phyloP scores from a whole-genome alignment of 371 early-diverging fungal genomes.

The Apophysomyces elegans region DNA sequence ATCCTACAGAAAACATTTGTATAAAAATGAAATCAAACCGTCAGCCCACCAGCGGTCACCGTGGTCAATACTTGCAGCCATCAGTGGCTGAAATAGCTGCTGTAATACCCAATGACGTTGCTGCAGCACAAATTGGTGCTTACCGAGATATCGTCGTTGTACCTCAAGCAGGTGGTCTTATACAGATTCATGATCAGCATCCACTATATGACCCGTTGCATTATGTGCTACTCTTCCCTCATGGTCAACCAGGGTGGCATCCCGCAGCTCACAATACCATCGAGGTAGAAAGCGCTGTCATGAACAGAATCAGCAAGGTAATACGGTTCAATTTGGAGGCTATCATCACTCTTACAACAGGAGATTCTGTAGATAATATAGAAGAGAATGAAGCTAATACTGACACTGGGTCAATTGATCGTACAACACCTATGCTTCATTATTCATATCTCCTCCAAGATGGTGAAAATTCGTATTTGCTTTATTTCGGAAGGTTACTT shows the following conservation, averaged over 20 bases:
- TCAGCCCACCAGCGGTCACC: too few species aligned
- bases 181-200: constrained; percentile 14
- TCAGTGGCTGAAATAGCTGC: too few species aligned
- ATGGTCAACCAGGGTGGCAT: constrained; percentile 7
- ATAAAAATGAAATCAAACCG: too few species aligned
- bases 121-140: constrained; percentile 6
- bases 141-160: constrained; percentile 3
- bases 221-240: constrained; percentile 16
- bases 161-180: not conserved
- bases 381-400: not conserved
- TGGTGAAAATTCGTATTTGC: not conserved
- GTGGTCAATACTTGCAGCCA: too few species aligned
- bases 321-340: not conserved
- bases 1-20: too few species aligned
- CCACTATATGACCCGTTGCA: constrained; percentile 16
- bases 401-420: not conserved
- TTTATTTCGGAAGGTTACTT: constrained; percentile 10
- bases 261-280: not conserved
- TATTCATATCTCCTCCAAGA: constrained; percentile 11
- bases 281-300: too few species aligned
- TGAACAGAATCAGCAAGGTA: not conserved
- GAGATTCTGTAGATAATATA: not conserved
- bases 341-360: not conserved
- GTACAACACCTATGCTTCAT: constrained; percentile 3
- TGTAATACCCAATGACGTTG: constrained; percentile 11